These are phyloP conservation scores for Globisporangium alternatum DNA, from an alignment of 352 stramenopile genomes.

Conservation along the genomic window DNA sequence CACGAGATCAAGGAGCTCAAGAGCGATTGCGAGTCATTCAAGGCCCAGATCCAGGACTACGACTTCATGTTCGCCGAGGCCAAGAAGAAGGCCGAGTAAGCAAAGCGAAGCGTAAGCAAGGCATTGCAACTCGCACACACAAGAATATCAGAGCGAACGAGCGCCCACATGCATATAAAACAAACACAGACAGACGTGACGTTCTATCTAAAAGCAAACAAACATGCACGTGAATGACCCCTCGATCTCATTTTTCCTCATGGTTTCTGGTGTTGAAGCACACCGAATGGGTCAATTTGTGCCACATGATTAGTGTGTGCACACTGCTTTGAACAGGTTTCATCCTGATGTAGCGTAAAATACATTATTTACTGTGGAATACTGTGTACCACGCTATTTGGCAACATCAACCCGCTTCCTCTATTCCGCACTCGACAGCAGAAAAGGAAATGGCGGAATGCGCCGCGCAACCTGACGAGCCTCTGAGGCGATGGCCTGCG, in stretches of 20 bases:
- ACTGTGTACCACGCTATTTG: not conserved
- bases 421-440: not conserved
- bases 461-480: not conserved
- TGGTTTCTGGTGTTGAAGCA: no score
- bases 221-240: not conserved
- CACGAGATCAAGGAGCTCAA: slow-evolving; percentile 49
- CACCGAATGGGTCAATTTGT: no score
- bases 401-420: not conserved
- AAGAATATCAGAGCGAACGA: not conserved
- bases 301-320: no score
- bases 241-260: no score
- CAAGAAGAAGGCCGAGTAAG: slow-evolving; percentile 85
- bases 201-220: not conserved
- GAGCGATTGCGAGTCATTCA: slow-evolving; percentile 65
- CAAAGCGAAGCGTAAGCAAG: not conserved
- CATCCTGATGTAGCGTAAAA: no score
- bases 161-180: not conserved
- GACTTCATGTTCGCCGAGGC: slow-evolving; percentile 89
- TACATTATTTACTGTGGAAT: not conserved
- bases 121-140: not conserved
- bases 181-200: not conserved
- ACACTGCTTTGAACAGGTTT: no score
- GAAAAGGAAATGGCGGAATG: slow-evolving; percentile 5
- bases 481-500: not conserved
- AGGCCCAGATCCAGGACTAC: slow-evolving; percentile 84